Base-by-base conservation (phyloP, 345 rosid species). In the Physaria fendleri region DNA sequence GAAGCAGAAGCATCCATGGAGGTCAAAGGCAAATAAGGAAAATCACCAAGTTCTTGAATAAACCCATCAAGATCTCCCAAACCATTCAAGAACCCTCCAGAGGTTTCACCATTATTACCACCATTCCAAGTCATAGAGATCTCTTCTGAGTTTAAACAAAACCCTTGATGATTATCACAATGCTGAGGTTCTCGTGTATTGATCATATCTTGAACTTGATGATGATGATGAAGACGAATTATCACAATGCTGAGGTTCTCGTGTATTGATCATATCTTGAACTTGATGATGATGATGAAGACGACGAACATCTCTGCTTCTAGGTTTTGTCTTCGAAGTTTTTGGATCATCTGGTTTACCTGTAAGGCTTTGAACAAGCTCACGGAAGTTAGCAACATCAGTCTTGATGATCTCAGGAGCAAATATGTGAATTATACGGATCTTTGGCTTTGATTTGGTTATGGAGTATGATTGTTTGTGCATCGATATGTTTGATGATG, bases 391-490 rank as follows among this genome's bases (percentile, higher is more conserved):
- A 5, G 82, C 87, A 9, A 71, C 94, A 69, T 89, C 97, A 14
- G 97, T 89, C 68, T 86, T 82, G 84, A 89, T 93, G 77, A 93
- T 86, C 77, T 88, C 95, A 9, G 98, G 98, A 23, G 93, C 94
- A 71, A 81, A 82, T 67, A 88, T 79, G 81, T 93, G 97, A 59
- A 89, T 81, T 22, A 93, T 85, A 17, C 95, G 80, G 8, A 89
- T 78, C 76, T 82, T 83, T 1, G 95, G 95, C 83, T 87, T 85
- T 13, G 76, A 23, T 75, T 90, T 87, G 35, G 85, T 69, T 27
- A 82, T 77, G 10, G 71, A 44, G 2, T 62, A 74, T 13, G 96
- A 91, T 12, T 71, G 61, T 50, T 62, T 79, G 68, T 74, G 79
- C 59, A 83, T 42, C 59, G 77, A 20, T 6, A 82, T 59, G 44